Evolutionary conservation across 2,329 filamentous ascomycete genomes (phyloP).

Genomic region (Pseudocercospora vitis): DNA sequence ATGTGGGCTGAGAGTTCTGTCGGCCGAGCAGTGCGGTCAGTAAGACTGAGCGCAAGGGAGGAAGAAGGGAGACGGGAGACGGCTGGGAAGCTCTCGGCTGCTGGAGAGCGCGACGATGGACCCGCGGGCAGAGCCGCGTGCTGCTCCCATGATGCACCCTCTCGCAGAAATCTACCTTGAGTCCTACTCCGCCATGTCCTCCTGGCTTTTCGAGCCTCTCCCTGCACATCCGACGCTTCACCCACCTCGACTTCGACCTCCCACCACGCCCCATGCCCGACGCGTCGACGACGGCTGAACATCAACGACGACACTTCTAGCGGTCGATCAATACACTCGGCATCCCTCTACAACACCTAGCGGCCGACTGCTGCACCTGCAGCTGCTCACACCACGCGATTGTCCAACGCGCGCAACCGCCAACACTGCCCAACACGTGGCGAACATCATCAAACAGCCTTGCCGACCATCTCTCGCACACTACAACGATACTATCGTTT

Average conservation of each 20-base stretch:
- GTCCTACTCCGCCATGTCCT: background rate
- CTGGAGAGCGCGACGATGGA: too few species aligned
- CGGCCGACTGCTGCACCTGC: background rate
- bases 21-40: background rate
- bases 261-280: constrained; percentile 5
- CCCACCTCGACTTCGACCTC: constrained; percentile 2
- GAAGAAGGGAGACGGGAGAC: background rate
- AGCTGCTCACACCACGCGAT: constrained; percentile 14
- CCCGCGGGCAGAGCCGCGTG: too few species aligned
- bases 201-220: too few species aligned
- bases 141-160: too few species aligned
- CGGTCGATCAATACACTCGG: constrained; percentile 8
- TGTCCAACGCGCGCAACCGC: background rate
- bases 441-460: constrained; percentile 5
- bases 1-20: background rate
- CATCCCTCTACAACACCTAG: background rate
- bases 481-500: constrained; percentile 6
- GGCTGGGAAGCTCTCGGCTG: too few species aligned
- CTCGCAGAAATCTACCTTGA: background rate
- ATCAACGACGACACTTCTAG: constrained; percentile 59
- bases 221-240: too few species aligned
- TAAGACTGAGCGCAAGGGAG: constrained; percentile 1
- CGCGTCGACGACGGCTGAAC: constrained; percentile 57
- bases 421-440: constrained; percentile 8
- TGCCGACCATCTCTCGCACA: background rate